Evolutionary conservation across 2,329 filamentous ascomycete species (phyloP).

Genomic region (Phialophora macrospora): DNA sequence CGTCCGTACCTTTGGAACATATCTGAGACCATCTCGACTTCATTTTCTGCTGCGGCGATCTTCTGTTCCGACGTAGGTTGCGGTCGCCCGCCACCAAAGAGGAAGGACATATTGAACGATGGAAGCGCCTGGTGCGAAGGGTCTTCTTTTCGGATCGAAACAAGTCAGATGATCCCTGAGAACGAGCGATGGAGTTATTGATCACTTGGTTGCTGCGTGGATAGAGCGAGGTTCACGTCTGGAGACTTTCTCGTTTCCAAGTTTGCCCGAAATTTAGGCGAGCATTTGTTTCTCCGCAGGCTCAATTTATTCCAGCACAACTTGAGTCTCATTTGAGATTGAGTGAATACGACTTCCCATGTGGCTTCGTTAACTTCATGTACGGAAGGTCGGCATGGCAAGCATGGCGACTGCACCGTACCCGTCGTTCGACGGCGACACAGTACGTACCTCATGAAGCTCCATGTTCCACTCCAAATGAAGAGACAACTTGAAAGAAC

Average conservation of each 20-base stretch:
- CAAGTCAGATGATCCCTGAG: background rate
- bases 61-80: slow-evolving; percentile 96
- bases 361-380: slow-evolving; percentile 42
- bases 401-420: slow-evolving; percentile 42
- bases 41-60: slow-evolving; percentile 92
- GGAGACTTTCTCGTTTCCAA: slow-evolving; percentile 6
- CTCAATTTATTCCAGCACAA: slow-evolving; percentile 2
- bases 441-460: slow-evolving; percentile 45
- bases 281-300: slow-evolving; percentile 13
- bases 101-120: slow-evolving; percentile 65
- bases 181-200: background rate
- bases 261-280: slow-evolving; percentile 42
- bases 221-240: slow-evolving; percentile 6
- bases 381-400: slow-evolving; percentile 47
- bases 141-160: background rate
- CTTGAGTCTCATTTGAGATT: background rate
- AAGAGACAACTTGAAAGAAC: slow-evolving; percentile 62
- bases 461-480: slow-evolving; percentile 40
- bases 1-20: slow-evolving; percentile 89
- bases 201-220: background rate
- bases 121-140: background rate
- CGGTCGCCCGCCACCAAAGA: slow-evolving; percentile 71
- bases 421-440: background rate
- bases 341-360: background rate
- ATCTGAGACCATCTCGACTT: slow-evolving; percentile 92